Evolutionary conservation across 176 grass and related monocot genomes (phyloP), one percentile per base, ranked within the genome.

Genomic region (Carex cristatella): DNA sequence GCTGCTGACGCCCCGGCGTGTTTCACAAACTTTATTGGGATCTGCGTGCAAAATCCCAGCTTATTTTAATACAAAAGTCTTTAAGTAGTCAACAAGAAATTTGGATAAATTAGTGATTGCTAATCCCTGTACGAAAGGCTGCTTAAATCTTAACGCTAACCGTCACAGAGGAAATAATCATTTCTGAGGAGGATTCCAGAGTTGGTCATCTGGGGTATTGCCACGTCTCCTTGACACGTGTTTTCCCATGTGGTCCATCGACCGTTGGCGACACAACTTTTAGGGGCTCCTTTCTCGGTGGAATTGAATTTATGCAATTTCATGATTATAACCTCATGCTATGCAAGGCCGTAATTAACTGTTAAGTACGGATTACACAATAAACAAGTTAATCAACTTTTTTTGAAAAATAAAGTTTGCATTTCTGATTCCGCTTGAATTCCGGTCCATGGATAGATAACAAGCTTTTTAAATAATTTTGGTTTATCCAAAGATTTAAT

Each of bases 151-250:
- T 51, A 51, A 15, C 66, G 58, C n/a, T 82, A 46, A 67, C 61
- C 59, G 12, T 82, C 28, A 67, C 61, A 37, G 12, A 83, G 30
- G 81, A 11, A 81, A 80, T 16, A n/a, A 67, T 67, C 1, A 11
- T 32, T 57, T 81, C 32, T 63, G 51, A 14, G 35, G 54, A 71
- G 68, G 16, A 71, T 48, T 18, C 10, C 9, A 42, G 13, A 16
- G 55, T 64, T 61, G 58, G 57, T 19, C 33, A 23, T 83, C 18
- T 83, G 81, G 81, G 81, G 81, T 55, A 7, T 69, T 83, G 81
- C 35, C 81, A 83, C 81, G 81, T 76, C 16, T 14, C 16, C 71
- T 27, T 76, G 42, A 77, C 72, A 77, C 72, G 72, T 83, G 44
- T 80, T 32, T 28, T 2, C 63, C 62, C 61, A 66, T 65, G 65